Evolutionary conservation across 495 filamentous ascomycete genomes (phyloP).

Genomic region (Glarea lozoyensis): DNA sequence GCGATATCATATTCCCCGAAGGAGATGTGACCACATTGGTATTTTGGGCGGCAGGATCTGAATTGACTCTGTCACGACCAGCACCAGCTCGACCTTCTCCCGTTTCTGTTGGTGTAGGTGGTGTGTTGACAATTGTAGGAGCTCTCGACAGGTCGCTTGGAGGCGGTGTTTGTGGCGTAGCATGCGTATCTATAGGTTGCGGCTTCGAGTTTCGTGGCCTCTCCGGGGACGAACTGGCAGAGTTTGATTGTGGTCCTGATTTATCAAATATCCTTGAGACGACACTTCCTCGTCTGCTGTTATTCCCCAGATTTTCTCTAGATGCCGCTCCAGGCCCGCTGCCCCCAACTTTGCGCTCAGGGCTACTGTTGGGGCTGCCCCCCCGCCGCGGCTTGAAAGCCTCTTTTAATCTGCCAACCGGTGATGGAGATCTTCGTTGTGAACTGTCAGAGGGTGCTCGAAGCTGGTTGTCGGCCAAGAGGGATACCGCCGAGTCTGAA

Average conservation of each 20-base stretch:
- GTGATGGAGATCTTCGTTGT: constrained; percentile 33
- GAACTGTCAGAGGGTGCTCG: constrained; percentile 26
- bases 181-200: constrained; percentile 18
- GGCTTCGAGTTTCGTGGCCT: constrained; percentile 14
- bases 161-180: constrained; percentile 35
- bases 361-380: constrained; percentile 29
- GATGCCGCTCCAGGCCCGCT: not conserved
- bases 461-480: constrained; percentile 22
- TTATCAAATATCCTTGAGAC: constrained; percentile 20
- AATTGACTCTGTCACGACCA: constrained; percentile 13
- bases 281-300: constrained; percentile 15
- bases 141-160: constrained; percentile 24
- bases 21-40: constrained; percentile 31
- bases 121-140: constrained; percentile 49
- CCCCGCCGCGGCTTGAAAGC: constrained; percentile 26
- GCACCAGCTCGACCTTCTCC: constrained; percentile 15
- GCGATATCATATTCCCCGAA: constrained; percentile 65
- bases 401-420: constrained; percentile 34
- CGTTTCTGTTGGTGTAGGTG: constrained; percentile 43
- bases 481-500: constrained; percentile 15
- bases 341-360: constrained; percentile 24
- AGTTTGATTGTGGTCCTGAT: constrained; percentile 1
- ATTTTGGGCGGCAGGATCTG: constrained; percentile 24
- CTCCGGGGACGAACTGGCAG: constrained; percentile 11
- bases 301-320: constrained; percentile 3